These are phyloP conservation scores for Claviceps capensis DNA, from an alignment of 2,329 filamentous ascomycete genomes.

Conservation along the genomic window DNA sequence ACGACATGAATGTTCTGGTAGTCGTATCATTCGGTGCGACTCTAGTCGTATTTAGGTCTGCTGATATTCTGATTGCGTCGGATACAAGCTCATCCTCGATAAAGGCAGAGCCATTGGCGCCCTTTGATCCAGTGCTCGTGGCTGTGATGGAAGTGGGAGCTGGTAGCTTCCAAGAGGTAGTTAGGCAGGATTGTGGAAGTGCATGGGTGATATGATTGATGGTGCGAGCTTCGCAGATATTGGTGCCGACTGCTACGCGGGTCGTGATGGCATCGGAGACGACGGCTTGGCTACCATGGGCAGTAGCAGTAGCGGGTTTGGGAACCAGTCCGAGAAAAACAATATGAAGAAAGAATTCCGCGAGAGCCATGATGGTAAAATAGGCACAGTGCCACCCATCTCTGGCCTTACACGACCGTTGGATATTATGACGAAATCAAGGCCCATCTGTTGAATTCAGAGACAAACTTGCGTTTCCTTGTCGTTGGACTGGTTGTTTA, in stretches of 20 bases:
- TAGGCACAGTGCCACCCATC: slow-evolving; percentile 3
- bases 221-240: slow-evolving; percentile 42
- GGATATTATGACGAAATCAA: not conserved
- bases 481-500: too few relatives aligned
- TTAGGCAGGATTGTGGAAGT: slow-evolving; percentile 62
- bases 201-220: slow-evolving; percentile 75
- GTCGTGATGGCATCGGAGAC: not conserved
- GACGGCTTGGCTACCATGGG: not conserved
- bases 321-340: not conserved
- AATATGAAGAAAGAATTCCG: not conserved
- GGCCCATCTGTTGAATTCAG: not conserved
- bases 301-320: not conserved
- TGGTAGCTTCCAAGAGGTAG: slow-evolving; percentile 39
- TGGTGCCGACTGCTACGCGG: not conserved
- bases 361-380: slow-evolving; percentile 5
- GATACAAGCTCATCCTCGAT: not conserved
- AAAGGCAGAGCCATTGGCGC: not conserved
- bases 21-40: slow-evolving; percentile 4
- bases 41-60: slow-evolving; percentile 2
- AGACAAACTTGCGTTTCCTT: not conserved
- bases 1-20: slow-evolving; percentile 63
- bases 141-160: slow-evolving; percentile 7
- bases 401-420: not conserved
- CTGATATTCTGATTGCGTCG: not conserved
- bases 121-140: not conserved